phyloP scores from a whole-genome alignment of 345 rosid genomes.

The Bruguiera parviflora region DNA sequence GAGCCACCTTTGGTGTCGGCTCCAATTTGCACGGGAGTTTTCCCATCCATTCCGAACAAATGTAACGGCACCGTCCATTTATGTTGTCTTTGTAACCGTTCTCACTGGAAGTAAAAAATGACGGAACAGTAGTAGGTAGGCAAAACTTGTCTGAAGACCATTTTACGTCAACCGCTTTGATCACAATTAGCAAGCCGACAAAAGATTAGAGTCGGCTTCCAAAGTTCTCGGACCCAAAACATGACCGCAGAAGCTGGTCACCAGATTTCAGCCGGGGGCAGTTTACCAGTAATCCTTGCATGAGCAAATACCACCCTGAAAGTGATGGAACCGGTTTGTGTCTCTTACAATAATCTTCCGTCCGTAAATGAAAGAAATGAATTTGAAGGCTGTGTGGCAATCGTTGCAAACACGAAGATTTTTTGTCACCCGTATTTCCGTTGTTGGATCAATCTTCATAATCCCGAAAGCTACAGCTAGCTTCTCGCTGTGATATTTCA shows the following conservation, averaged over 20 bases:
- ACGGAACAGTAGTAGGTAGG: too few relatives aligned
- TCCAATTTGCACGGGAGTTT: not conserved
- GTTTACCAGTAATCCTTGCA: slow-evolving; percentile 46
- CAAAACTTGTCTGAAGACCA: too few relatives aligned
- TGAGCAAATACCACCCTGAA: slow-evolving; percentile 36
- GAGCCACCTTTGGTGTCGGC: slow-evolving; percentile 2
- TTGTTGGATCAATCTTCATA: slow-evolving; percentile 28
- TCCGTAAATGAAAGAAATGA: slow-evolving; percentile 31
- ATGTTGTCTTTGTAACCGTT: too few relatives aligned
- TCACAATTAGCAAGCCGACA: too few relatives aligned
- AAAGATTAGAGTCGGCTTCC: not conserved
- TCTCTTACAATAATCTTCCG: slow-evolving; percentile 45
- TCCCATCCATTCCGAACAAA: too few relatives aligned
- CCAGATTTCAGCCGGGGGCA: not conserved
- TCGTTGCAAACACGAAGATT: slow-evolving; percentile 51
- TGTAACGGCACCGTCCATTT: too few relatives aligned
- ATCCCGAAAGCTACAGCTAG: slow-evolving; percentile 52
- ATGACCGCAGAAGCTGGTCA: not conserved
- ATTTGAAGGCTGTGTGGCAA: slow-evolving; percentile 46
- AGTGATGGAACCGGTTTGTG: slow-evolving; percentile 47
- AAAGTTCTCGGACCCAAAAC: not conserved
- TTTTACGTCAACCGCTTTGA: too few relatives aligned
- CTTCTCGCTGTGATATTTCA: slow-evolving; percentile 57
- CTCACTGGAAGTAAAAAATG: too few relatives aligned
- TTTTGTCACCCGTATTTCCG: slow-evolving; percentile 36